These are phyloP conservation scores for Thecaphora frezii DNA, from an alignment of 1,284 basidiomycete species.

Conservation along the genomic window DNA sequence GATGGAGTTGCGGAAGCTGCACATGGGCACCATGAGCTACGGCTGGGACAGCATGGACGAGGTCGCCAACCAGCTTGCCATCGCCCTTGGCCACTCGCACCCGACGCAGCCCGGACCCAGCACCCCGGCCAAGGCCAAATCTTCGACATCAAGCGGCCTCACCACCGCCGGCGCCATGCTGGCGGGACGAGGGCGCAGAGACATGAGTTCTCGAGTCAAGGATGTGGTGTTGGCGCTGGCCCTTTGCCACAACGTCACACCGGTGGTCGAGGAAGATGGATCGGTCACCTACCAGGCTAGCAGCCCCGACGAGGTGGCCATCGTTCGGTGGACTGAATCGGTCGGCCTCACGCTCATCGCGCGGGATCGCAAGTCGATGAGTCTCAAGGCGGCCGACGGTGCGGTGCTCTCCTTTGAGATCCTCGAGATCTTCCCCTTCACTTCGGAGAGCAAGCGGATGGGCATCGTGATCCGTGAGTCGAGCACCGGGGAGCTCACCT, in stretches of 20 bases:
- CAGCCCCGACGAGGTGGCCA: constrained; percentile 97
- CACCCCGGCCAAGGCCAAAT: constrained; percentile 17
- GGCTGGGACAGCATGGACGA: constrained; percentile 98
- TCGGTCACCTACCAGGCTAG: constrained; percentile 95
- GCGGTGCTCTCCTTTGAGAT: constrained; percentile 72
- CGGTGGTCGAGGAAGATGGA: constrained; percentile 89
- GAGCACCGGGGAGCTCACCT: constrained; percentile 75
- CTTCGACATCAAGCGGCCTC: constrained; percentile 5
- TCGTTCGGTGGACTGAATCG: constrained; percentile 96
- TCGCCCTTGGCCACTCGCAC: constrained; percentile 67
- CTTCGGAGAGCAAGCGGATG: constrained; percentile 98
- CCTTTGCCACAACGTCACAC: constrained; percentile 96
- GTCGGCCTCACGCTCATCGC: constrained; percentile 84
- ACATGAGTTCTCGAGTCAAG: constrained; percentile 91
- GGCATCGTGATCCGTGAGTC: constrained; percentile 88
- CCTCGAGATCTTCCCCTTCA: constrained; percentile 92
- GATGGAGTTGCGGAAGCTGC: constrained; percentile 98
- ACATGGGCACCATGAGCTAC: constrained; percentile 98
- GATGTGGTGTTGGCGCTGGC: constrained; percentile 92
- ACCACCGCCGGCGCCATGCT: constrained; percentile 73
- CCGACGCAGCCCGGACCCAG: constrained; percentile 11
- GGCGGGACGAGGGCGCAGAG: constrained; percentile 79
- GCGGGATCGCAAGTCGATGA: constrained; percentile 84
- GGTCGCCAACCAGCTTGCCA: constrained; percentile 80
- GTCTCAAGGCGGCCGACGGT: constrained; percentile 39